These are phyloP conservation scores for Lipomyces yamanashiensis DNA, from an alignment of 805 yeast genomes.

Conservation along the genomic window DNA sequence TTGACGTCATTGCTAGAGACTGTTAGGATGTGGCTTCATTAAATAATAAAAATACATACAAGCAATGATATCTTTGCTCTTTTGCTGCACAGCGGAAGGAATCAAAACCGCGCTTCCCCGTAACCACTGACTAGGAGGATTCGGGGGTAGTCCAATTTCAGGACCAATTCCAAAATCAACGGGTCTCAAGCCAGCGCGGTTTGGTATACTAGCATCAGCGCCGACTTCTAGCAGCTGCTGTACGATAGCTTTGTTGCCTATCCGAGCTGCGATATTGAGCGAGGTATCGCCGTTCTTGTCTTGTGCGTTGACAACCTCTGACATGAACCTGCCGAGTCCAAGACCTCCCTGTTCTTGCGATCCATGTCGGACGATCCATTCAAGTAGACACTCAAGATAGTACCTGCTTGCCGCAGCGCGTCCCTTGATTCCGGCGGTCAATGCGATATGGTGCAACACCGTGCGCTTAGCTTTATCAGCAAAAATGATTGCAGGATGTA, in stretches of 20 bases:
- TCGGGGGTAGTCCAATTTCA: constrained; percentile 1
- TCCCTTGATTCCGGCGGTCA: constrained; percentile 77
- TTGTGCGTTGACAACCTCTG: constrained; percentile 79
- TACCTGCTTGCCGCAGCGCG: constrained; percentile 74
- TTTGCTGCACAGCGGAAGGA: constrained; percentile 35
- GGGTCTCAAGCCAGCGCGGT: constrained; percentile 86
- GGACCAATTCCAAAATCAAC: constrained; percentile 76
- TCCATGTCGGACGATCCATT: constrained; percentile 70
- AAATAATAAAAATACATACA: constrained; percentile 10
- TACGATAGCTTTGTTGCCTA: constrained; percentile 80
- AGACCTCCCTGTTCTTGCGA: constrained; percentile 47
- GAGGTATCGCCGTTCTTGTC: constrained; percentile 96
- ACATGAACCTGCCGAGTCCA: constrained; percentile 62
- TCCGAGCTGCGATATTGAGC: constrained; percentile 85
- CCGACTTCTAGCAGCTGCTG: constrained; percentile 85
- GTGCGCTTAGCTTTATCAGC: constrained; percentile 76
- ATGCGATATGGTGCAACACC: constrained; percentile 82
- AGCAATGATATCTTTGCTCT: constrained; percentile 53
- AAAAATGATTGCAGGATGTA: constrained; percentile 73
- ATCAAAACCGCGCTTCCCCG: constrained; percentile 19
- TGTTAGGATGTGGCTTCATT: background rate
- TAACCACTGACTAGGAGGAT: constrained; percentile 1
- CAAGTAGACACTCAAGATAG: constrained; percentile 70
- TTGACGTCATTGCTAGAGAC: constrained; percentile 52
- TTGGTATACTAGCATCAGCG: constrained; percentile 77